Conservation (phyloP, 805 yeast species). For the Priceomyces carsonii region DNA sequence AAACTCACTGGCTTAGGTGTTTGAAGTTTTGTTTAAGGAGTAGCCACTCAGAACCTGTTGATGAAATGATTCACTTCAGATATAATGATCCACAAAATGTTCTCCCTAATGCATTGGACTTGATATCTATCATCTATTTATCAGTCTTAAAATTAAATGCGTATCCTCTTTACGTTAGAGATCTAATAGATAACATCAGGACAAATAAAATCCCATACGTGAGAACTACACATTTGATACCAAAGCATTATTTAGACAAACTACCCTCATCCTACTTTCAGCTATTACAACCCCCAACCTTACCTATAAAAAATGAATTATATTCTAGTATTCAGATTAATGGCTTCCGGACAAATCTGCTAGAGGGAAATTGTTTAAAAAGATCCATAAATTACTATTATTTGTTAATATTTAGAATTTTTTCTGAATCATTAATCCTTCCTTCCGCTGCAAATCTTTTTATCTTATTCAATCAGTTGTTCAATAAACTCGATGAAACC, state of each 20-base stretch:
- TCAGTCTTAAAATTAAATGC: constrained; percentile 47
- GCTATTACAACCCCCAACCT: constrained; percentile 38
- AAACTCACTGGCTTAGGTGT: constrained; percentile 32
- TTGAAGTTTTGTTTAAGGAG: constrained; percentile 13
- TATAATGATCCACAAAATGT: constrained; percentile 10
- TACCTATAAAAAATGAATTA: constrained; percentile 42
- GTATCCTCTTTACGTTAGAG: constrained; percentile 51
- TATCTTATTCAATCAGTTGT: constrained; percentile 25
- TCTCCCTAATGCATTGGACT: constrained; percentile 28
- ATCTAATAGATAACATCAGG: constrained; percentile 44
- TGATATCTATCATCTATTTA: constrained; percentile 47
- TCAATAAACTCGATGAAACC: constrained; percentile 10
- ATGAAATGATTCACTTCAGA: constrained; percentile 7
- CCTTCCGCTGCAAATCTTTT: constrained; percentile 52
- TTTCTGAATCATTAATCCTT: constrained; percentile 45
- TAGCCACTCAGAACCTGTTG: constrained; percentile 4
- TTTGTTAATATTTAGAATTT: constrained; percentile 39
- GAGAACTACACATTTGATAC: constrained; percentile 40
- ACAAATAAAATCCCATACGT: constrained; percentile 51
- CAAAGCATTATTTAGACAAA: constrained; percentile 32
- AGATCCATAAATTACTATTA: constrained; percentile 28
- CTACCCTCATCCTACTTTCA: constrained; percentile 39
- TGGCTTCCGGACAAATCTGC: constrained; percentile 7
- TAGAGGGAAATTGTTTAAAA: constrained; percentile 4
- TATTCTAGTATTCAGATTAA: constrained; percentile 20